These are phyloP conservation scores for Phytophthora citrophthora DNA, from an alignment of 352 stramenopile genomes.

Conservation along the genomic window DNA sequence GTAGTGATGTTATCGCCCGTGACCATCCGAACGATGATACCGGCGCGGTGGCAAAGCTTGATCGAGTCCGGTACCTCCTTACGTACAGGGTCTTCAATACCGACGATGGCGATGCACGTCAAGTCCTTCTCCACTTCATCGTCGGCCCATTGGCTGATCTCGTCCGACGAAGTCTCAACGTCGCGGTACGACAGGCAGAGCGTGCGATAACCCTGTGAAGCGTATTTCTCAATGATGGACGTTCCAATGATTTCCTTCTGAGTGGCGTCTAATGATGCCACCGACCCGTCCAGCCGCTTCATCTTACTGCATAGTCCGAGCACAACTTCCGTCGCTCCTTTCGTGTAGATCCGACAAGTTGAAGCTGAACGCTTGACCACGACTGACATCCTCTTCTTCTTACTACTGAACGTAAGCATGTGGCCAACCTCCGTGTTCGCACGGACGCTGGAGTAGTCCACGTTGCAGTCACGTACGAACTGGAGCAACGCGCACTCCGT, in stretches of 20 bases:
- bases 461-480: conserved; percentile 72
- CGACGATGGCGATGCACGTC: conserved; percentile 89
- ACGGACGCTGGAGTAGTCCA: conserved; percentile 64
- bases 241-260: conserved; percentile 73
- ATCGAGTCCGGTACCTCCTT: conserved; percentile 95
- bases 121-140: conserved; percentile 89
- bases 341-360: conserved; percentile 77
- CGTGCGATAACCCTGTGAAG: conserved; percentile 82
- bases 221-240: conserved; percentile 81
- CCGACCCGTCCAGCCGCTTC: conserved; percentile 67
- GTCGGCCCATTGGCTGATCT: conserved; percentile 74
- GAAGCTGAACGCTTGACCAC: conserved; percentile 54
- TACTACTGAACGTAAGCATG: conserved; percentile 86
- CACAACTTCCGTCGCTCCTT: conserved; percentile 80
- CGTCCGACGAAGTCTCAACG: conserved; percentile 60
- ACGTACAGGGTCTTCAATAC: conserved; percentile 95
- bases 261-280: conserved; percentile 50
- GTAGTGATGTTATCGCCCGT: conserved; percentile 99
- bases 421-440: conserved; percentile 60
- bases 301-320: conserved; percentile 73
- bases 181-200: conserved; percentile 89
- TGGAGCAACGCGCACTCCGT: conserved; percentile 80
- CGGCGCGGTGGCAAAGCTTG: conserved; percentile 91
- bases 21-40: conserved; percentile 98
- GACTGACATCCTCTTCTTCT: conserved; percentile 87